Base-by-base conservation (phyloP, 768 basidiomycete species). In the Lactarius hatsudake region DNA sequence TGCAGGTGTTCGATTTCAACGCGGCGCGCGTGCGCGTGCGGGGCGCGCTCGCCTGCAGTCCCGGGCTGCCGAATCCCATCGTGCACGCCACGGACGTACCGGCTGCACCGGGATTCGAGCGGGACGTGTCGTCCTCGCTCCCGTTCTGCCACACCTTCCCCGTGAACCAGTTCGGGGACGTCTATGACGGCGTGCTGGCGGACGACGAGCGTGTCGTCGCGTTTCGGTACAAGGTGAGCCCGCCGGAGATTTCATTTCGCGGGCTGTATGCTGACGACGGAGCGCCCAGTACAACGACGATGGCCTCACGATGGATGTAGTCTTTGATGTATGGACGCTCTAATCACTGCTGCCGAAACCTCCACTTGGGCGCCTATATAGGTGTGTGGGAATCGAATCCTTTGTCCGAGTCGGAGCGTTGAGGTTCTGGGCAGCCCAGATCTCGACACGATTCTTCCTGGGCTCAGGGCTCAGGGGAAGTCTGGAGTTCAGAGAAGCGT, bases 121-220 rank as follows among this genome's bases (percentile, higher is more conserved):
- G 3, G n/a, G 30, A n/a, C 5, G 15, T 43, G 20, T 9, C 1
- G 34, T 61, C 48, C 15, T 12, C 53, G 17, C 36, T 62, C 38
- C 51, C 51, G 20, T 54, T 28, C 42, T 40, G 36, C 36, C 61
- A 53, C 7, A 2, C 34, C 8, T 9, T 43, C 15, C 62, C 55
- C 2, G 18, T 7, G 32, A 63, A 57, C 10, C 40, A 32, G 26
- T 53, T 18, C 9, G 17, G 38, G 4, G 51, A n/a, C 34, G 15
- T 18, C 51, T 62, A 53, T 62, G 51, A 62, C 10, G 51, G 40
- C 3, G 36, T 63, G 32, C 10, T 63, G 42, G 62, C 62, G 55
- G 62, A 63, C 28, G 55, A 63, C 20, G 62, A 63, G 30, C 62
- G 40, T 30, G 26, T 63, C 30, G 55, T 57, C 17, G 55, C n/a